Percentiles rank a stretch among this genome's conserved stretches.
Conservation (phyloP, 228 moss, liverwort and hornwort genomes). For the Sphagnum fallax region DNA sequence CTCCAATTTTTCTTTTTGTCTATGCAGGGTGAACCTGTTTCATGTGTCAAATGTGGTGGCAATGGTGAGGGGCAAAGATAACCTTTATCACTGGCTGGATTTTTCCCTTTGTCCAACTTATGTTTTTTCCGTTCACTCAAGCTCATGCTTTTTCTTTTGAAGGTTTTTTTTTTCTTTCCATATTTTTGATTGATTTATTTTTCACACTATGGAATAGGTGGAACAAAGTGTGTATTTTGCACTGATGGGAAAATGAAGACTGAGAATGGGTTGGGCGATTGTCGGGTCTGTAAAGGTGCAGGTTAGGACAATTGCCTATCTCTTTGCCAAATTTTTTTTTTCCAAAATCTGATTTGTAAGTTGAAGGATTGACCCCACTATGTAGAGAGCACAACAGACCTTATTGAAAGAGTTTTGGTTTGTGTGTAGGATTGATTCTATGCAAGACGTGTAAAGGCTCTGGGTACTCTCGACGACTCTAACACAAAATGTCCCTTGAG, state of each 20-base stretch:
- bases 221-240: slow-evolving; percentile 90
- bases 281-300: slow-evolving; percentile 91
- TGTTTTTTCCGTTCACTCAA: background rate
- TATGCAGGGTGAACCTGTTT: slow-evolving; percentile 93
- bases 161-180: too few relatives aligned
- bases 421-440: slow-evolving; percentile 69
- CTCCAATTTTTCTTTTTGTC: background rate
- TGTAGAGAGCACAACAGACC: too few relatives aligned
- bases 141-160: too few relatives aligned
- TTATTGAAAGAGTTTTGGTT: too few relatives aligned
- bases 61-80: slow-evolving; percentile 48
- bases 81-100: slow-evolving; percentile 1
- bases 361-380: too few relatives aligned
- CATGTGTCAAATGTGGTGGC: slow-evolving; percentile 86
- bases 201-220: slow-evolving; percentile 34
- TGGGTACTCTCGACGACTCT: slow-evolving; percentile 80
- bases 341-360: background rate
- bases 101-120: background rate
- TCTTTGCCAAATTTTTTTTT: background rate
- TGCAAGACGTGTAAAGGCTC: slow-evolving; percentile 95
- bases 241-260: slow-evolving; percentile 83
- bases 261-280: slow-evolving; percentile 57
- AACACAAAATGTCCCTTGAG: slow-evolving; percentile 9
- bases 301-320: slow-evolving; percentile 20
- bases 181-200: background rate